Evolutionary conservation across 2,329 filamentous ascomycete species (phyloP), one percentile per base, ranked within the genome.

Genomic region (Colletotrichum destructivum): DNA sequence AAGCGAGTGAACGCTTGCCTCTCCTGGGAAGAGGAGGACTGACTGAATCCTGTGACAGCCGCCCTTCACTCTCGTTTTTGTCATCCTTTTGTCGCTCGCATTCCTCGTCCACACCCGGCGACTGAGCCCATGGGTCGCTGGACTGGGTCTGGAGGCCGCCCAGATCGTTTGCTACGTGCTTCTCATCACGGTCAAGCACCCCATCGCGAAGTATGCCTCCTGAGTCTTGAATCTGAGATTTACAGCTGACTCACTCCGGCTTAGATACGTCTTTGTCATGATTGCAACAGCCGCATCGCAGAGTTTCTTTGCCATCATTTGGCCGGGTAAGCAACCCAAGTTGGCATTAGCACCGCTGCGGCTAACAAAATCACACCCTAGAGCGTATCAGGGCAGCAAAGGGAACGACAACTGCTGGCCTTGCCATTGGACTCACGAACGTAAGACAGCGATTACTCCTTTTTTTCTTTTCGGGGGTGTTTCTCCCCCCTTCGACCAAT

Each of bases 121-220:
- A 8, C 63, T 78, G 12, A 77, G 74, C 46, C 73, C 76, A 1
- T 78, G 76, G 77, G 72, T 74, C 2, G 76, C 75, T 2, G 77
- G 76, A 0, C 63, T 76, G 4, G 72, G 77, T 0, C 76, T 81
- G 5, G 81, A 84, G 66, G 71, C 77, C 12, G 74, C 77, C 1
- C 78, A 81, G 62, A 81, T 81, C 11, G 72, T 82, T 38, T 83
- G 81, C 73, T 84, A 83, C 62, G 78, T 84, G 57, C 73, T 83
- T 4, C 77, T 84, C 42, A 80, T 84, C 64, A 81, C 79, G 1
- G 77, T 83, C 49, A 76, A 79, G 35, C 76, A 79, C 16, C 68
- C 75, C 71, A 49, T 81, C 1, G 82, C 78, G 0, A 83, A 82
- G 61, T 67, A 62, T 23, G 55, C 35, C 23, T 54, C 7, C 52